Conservation (phyloP, 805 yeast species). For the Dipodascopsis uninucleata region DNA sequence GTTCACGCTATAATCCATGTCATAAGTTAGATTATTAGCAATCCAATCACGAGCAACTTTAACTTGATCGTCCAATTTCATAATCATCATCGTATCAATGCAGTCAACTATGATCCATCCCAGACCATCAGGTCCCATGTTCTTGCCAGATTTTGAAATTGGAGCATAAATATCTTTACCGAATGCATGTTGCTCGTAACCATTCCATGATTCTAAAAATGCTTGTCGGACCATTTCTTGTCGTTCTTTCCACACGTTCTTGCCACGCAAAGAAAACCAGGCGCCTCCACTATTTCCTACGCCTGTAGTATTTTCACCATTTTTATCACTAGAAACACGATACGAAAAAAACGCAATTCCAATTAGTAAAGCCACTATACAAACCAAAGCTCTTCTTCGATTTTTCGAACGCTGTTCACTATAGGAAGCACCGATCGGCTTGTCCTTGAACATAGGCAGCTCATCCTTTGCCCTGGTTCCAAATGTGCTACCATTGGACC, state of each 20-base stretch:
- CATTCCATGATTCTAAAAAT: conserved; percentile 72
- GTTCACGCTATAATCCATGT: conserved; percentile 70
- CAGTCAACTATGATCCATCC: conserved; percentile 94
- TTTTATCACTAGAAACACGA: too few relatives aligned
- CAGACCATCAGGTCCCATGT: conserved; percentile 76
- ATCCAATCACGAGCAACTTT: conserved; percentile 71
- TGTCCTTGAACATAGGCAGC: conserved; percentile 53
- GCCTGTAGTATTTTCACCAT: too few relatives aligned
- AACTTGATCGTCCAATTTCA: conserved; percentile 64
- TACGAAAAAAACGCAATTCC: too few relatives aligned
- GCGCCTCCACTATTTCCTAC: too few relatives aligned
- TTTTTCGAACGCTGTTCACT: too few relatives aligned
- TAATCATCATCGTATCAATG: conserved; percentile 73
- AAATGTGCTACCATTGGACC: background rate
- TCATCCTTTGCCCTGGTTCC: conserved; percentile 18
- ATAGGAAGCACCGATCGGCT: too few relatives aligned
- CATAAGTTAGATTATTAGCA: conserved; percentile 60
- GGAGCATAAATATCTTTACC: conserved; percentile 80
- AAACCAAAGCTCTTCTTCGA: too few relatives aligned
- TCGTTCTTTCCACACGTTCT: conserved; percentile 18
- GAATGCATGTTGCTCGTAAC: conserved; percentile 74
- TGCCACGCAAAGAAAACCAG: background rate
- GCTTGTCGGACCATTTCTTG: conserved; percentile 60
- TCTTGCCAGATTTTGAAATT: conserved; percentile 53
- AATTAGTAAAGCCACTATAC: too few relatives aligned